A percentile compares a stretch with the other conserved stretches of the same genome.
Evolutionary conservation across 2,329 filamentous ascomycete genomes (phyloP).

Genomic region (Setomelanomma holmii): DNA sequence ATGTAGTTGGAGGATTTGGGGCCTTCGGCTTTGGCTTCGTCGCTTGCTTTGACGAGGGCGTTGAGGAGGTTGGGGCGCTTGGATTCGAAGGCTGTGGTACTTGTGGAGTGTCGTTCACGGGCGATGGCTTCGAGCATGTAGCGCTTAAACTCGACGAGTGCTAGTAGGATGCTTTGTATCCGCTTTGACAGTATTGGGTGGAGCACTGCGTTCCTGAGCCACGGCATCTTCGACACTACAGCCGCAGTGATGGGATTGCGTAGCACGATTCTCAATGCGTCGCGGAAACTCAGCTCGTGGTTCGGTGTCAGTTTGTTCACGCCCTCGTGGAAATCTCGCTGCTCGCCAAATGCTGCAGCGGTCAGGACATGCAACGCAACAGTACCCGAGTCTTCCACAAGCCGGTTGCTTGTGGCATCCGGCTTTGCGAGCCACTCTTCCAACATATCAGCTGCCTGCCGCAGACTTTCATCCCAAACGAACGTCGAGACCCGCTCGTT

Average conservation of each 20-base stretch:
- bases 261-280: constrained; percentile 34
- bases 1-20: not conserved
- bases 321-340: not conserved
- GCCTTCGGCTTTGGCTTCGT: constrained; percentile 5
- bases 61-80: constrained; percentile 33
- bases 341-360: constrained; percentile 44
- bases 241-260: constrained; percentile 29
- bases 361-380: constrained; percentile 49
- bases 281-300: constrained; percentile 22
- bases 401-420: constrained; percentile 26
- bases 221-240: constrained; percentile 12
- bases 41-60: constrained; percentile 32
- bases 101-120: constrained; percentile 7
- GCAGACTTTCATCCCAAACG: constrained; percentile 65
- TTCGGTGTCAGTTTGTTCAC: constrained; percentile 17
- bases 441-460: constrained; percentile 58
- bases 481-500: constrained; percentile 52
- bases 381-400: constrained; percentile 44
- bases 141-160: constrained; percentile 16
- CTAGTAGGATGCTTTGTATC: not conserved
- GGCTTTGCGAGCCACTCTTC: constrained; percentile 25
- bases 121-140: constrained; percentile 29
- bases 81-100: not conserved
- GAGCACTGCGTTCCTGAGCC: constrained; percentile 5
- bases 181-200: constrained; percentile 22